Conservation (phyloP, 331 rosid genomes). For the Quercus lobata region DNA sequence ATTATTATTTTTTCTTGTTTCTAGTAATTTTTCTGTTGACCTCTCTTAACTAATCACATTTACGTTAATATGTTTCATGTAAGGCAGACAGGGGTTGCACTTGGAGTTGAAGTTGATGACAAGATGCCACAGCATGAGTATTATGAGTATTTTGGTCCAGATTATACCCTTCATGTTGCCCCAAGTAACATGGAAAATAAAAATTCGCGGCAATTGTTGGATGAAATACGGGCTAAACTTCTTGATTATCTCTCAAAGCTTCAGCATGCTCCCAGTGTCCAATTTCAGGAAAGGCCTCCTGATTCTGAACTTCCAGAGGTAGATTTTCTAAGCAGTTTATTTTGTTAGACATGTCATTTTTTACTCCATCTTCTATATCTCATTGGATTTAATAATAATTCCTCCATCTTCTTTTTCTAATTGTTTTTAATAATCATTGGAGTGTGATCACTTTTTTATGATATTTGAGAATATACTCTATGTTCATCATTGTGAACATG, state of each 20-base stretch:
- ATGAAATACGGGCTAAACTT: slow-evolving; percentile 71
- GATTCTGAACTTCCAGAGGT: slow-evolving; percentile 89
- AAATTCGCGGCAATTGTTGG: slow-evolving; percentile 67
- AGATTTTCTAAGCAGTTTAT: slow-evolving; percentile 5
- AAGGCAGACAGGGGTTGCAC: slow-evolving; percentile 94
- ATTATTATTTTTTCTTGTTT: neutral
- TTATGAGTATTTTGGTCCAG: slow-evolving; percentile 97
- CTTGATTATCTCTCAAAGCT: slow-evolving; percentile 82
- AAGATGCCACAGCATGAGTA: slow-evolving; percentile 95
- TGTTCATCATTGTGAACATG: too few relatives aligned
- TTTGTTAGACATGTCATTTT: neutral
- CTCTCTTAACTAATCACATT: neutral
- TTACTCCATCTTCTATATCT: slow-evolving; percentile 3
- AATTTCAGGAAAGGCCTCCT: slow-evolving; percentile 87
- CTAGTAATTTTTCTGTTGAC: neutral
- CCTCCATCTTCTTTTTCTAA: neutral
- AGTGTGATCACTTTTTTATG: neutral
- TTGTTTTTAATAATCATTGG: neutral
- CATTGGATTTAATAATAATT: neutral
- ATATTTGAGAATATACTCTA: neutral
- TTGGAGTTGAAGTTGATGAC: slow-evolving; percentile 94
- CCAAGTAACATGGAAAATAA: slow-evolving; percentile 99
- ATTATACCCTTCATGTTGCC: slow-evolving; percentile 96
- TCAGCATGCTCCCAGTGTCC: slow-evolving; percentile 96
- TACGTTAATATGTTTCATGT: slow-evolving; percentile 24